A percentile compares a stretch with the other conserved stretches of the same genome.
phyloP scores from a whole-genome alignment of 257 asterid species.

The Nicotiana tabacum region DNA sequence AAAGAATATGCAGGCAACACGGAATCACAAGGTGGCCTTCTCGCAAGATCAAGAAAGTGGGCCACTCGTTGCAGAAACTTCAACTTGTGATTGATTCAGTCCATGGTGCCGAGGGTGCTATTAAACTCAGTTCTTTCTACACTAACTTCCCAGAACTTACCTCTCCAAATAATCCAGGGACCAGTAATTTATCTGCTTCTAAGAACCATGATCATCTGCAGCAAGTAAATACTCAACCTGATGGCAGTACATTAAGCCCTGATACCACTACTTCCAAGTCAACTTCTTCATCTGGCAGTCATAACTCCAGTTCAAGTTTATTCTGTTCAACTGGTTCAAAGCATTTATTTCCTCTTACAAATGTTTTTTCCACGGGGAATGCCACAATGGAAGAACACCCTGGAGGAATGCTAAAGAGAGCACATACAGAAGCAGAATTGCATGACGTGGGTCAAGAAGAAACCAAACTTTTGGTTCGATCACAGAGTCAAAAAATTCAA shows the following conservation, averaged over 20 bases:
- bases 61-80: conserved; percentile 72
- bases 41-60: conserved; percentile 80
- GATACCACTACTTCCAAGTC: conserved; percentile 32
- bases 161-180: conserved; percentile 42
- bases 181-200: conserved; percentile 20
- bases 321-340: conserved; percentile 49
- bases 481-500: conserved; percentile 52
- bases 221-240: conserved; percentile 25
- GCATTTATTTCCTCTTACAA: conserved; percentile 31
- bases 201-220: conserved; percentile 17
- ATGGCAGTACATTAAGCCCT: conserved; percentile 38
- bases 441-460: conserved; percentile 44
- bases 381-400: conserved; percentile 30
- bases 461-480: conserved; percentile 43
- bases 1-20: conserved; percentile 84
- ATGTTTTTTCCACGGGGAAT: conserved; percentile 27
- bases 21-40: conserved; percentile 89
- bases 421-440: conserved; percentile 47
- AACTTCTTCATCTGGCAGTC: conserved; percentile 59
- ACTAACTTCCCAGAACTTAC: conserved; percentile 65
- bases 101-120: conserved; percentile 71
- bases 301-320: conserved; percentile 64
- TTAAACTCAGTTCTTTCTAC: conserved; percentile 71
- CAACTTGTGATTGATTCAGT: conserved; percentile 85
- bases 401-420: conserved; percentile 35